Conservation (phyloP, 768 basidiomycete genomes). For the Fomitopsis pulvina region DNA sequence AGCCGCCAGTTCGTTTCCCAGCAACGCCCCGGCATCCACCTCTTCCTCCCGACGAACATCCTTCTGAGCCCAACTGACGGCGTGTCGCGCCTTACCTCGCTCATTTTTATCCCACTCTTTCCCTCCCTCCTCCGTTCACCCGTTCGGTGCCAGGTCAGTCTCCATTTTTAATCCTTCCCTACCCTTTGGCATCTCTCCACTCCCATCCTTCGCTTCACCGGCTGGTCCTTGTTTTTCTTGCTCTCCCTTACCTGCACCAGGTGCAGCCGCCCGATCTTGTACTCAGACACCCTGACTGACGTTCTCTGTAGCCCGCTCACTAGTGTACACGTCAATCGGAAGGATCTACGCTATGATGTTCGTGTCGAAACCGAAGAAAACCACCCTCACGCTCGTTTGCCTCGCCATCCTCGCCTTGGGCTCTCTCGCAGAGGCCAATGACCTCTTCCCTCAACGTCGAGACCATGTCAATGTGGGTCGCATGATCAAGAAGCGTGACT, state of each 20-base stretch:
- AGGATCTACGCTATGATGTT: slow-evolving; percentile 37
- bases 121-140: slow-evolving; percentile 5
- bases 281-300: slow-evolving; percentile 2
- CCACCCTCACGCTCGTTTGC: slow-evolving; percentile 56
- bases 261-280: background rate
- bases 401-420: slow-evolving; percentile 44
- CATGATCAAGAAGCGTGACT: slow-evolving; percentile 65
- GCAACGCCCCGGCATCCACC: background rate
- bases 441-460: slow-evolving; percentile 36
- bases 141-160: background rate
- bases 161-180: background rate
- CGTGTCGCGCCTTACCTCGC: slow-evolving; percentile 7
- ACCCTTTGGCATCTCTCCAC: slow-evolving; percentile 3
- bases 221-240: slow-evolving; percentile 12
- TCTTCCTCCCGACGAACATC: background rate
- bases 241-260: too few relatives aligned
- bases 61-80: background rate
- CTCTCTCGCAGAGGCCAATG: slow-evolving; percentile 41
- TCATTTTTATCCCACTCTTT: slow-evolving; percentile 10
- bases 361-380: slow-evolving; percentile 33
- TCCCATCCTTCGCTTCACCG: slow-evolving; percentile 2
- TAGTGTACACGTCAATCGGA: slow-evolving; percentile 5
- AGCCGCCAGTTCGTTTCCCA: background rate
- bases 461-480: slow-evolving; percentile 56
- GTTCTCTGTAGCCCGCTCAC: slow-evolving; percentile 3